Conservation (phyloP, 148 eudicot species). For the Persicaria tinctoria region DNA sequence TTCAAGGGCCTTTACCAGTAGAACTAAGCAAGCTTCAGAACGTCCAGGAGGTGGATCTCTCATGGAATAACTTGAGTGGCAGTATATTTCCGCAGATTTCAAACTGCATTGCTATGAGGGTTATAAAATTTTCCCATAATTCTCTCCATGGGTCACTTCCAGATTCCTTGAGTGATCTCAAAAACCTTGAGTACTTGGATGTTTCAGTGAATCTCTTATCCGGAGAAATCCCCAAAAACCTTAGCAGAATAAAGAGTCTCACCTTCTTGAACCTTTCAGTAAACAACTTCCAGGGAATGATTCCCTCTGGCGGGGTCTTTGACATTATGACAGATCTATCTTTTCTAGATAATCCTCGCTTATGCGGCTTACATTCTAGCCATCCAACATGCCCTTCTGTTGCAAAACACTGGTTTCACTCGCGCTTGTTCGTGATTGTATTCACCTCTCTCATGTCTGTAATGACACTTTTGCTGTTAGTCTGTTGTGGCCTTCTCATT, state of each 20-base stretch:
- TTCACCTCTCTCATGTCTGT: background rate
- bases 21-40: background rate
- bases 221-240: constrained; percentile 1
- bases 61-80: background rate
- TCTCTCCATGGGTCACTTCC: constrained; percentile 3
- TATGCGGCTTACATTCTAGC: constrained; percentile 3
- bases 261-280: background rate
- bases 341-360: background rate
- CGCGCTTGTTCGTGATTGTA: background rate
- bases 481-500: background rate
- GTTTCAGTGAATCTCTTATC: background rate
- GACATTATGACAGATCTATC: background rate
- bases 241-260: background rate
- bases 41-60: background rate
- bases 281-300: constrained; percentile 1
- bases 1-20: constrained; percentile 1
- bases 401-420: background rate
- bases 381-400: background rate
- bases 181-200: background rate
- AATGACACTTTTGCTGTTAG: background rate
- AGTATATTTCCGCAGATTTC: background rate
- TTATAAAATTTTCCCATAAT: background rate
- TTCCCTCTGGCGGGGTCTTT: background rate
- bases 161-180: background rate
- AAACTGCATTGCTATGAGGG: background rate